These are phyloP conservation scores for Alternaria longipes DNA, from an alignment of 2,329 filamentous ascomycete genomes.

Conservation along the genomic window DNA sequence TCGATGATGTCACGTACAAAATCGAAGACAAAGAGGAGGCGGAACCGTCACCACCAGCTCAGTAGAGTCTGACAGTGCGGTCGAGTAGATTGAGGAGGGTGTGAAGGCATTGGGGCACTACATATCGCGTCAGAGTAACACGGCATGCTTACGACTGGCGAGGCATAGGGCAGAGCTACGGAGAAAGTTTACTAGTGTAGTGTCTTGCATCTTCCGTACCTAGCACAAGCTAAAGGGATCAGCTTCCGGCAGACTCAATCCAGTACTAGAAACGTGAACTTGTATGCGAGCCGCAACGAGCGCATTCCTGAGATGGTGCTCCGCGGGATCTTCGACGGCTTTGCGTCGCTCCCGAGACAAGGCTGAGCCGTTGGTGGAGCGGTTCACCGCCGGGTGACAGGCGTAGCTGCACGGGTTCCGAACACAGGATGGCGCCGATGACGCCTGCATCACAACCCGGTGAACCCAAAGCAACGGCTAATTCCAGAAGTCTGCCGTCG, in stretches of 20 bases:
- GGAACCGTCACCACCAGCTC: neutral
- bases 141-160: neutral
- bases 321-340: neutral
- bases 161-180: neutral
- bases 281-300: neutral
- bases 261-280: neutral
- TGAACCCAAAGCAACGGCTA: neutral
- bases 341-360: slow-evolving; percentile 14
- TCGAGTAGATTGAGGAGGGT: neutral
- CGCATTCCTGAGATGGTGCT: neutral
- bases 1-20: neutral
- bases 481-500: neutral
- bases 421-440: slow-evolving; percentile 7
- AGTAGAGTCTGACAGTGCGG: neutral
- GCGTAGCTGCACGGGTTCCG: slow-evolving; percentile 5
- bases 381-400: slow-evolving; percentile 12
- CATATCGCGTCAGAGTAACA: neutral
- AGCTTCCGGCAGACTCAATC: neutral
- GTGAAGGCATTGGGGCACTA: neutral
- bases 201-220: neutral
- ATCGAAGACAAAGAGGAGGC: neutral
- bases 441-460: slow-evolving; percentile 10
- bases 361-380: slow-evolving; percentile 20
- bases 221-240: neutral
- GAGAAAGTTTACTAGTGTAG: neutral